phyloP scores from a whole-genome alignment of 495 filamentous ascomycete species.

The Halenospora varia region DNA sequence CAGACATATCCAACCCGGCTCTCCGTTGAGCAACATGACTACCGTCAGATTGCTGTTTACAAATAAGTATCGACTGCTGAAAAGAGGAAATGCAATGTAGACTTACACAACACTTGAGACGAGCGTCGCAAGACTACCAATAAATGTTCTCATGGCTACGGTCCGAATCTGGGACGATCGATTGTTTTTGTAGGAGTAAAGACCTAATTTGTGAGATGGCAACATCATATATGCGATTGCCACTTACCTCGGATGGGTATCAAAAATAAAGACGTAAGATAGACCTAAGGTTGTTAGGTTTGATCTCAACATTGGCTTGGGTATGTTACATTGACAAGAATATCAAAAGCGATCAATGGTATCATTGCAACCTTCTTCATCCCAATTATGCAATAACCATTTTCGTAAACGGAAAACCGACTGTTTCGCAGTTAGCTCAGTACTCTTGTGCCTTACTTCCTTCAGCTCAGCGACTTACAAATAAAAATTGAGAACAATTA shows the following conservation, averaged over 20 bases:
- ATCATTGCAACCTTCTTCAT: constrained; percentile 46
- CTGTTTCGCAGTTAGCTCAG: constrained; percentile 26
- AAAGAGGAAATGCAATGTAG: background rate
- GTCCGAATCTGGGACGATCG: constrained; percentile 28
- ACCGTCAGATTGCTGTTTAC: constrained; percentile 44
- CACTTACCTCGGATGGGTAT: constrained; percentile 41
- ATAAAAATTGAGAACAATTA: constrained; percentile 45
- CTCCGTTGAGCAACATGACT: constrained; percentile 45
- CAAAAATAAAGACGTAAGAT: constrained; percentile 47
- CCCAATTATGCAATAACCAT: constrained; percentile 48
- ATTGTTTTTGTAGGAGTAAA: constrained; percentile 26
- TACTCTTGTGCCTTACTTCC: too few relatives aligned
- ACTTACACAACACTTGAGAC: constrained; percentile 43
- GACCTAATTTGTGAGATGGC: constrained; percentile 27
- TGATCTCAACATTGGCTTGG: constrained; percentile 5
- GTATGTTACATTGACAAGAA: constrained; percentile 39
- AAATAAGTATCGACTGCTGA: background rate
- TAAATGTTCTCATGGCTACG: constrained; percentile 43
- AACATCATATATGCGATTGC: constrained; percentile 35
- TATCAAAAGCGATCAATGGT: constrained; percentile 46
- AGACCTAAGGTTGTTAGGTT: constrained; percentile 31
- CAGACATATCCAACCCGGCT: constrained; percentile 52
- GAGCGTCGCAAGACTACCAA: constrained; percentile 44
- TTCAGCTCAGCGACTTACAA: constrained; percentile 43
- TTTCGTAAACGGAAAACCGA: constrained; percentile 40